phyloP scores from a whole-genome alignment of 2,329 filamentous ascomycete genomes.

The Madurella fahalii region DNA sequence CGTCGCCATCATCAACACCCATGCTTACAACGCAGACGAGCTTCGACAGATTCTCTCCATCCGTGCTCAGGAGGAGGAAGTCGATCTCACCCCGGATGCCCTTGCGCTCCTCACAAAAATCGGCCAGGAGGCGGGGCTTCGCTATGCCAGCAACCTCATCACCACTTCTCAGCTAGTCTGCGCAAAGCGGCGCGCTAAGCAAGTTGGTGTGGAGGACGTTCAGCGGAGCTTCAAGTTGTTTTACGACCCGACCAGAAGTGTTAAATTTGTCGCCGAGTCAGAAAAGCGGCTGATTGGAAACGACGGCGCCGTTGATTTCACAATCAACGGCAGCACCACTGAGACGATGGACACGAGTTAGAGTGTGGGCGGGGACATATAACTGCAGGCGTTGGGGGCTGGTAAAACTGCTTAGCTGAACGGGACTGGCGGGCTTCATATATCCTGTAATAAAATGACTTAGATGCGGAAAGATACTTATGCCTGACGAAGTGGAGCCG shows the following conservation, averaged over 20 bases:
- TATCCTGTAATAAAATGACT: slow-evolving; percentile 17
- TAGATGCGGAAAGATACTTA: slow-evolving; percentile 9
- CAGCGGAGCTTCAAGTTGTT: slow-evolving; percentile 92
- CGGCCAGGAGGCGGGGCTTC: slow-evolving; percentile 82
- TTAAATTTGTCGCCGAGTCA: slow-evolving; percentile 84
- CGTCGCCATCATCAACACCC: slow-evolving; percentile 93
- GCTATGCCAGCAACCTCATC: slow-evolving; percentile 98
- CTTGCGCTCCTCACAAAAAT: slow-evolving; percentile 94
- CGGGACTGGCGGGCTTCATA: slow-evolving; percentile 5
- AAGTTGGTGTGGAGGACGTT: slow-evolving; percentile 82
- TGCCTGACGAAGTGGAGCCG: background rate
- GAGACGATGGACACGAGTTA: slow-evolving; percentile 32
- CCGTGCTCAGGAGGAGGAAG: slow-evolving; percentile 90
- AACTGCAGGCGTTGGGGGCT: slow-evolving; percentile 22
- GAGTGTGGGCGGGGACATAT: background rate
- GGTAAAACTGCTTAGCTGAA: slow-evolving; percentile 22
- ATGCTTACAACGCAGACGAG: slow-evolving; percentile 76
- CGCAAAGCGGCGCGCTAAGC: slow-evolving; percentile 78
- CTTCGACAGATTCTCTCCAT: slow-evolving; percentile 91
- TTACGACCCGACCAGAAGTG: slow-evolving; percentile 82
- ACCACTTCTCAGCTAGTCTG: slow-evolving; percentile 86
- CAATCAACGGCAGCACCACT: slow-evolving; percentile 43
- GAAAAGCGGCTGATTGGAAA: slow-evolving; percentile 93
- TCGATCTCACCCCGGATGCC: slow-evolving; percentile 85
- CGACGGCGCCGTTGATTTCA: slow-evolving; percentile 72